A percentile compares a stretch with the other conserved stretches of the same genome.
phyloP scores from a whole-genome alignment of 495 filamentous ascomycete species.

The Mytilinidion resinicola region DNA sequence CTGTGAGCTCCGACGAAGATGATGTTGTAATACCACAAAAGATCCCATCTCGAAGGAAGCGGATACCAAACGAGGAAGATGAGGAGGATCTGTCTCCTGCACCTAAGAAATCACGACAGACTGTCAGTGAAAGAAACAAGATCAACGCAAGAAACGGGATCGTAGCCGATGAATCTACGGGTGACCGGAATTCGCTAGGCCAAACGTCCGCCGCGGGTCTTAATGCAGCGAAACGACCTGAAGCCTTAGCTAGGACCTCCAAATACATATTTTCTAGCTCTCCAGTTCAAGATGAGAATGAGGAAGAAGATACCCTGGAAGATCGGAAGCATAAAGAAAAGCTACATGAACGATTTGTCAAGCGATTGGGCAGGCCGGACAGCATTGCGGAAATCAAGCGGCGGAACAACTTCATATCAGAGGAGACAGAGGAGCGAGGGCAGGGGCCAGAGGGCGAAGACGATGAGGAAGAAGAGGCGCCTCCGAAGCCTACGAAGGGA shows the following conservation, averaged over 20 bases:
- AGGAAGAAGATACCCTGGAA: constrained; percentile 44
- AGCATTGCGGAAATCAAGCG: constrained; percentile 65
- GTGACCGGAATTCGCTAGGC: constrained; percentile 4
- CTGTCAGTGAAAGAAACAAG: constrained; percentile 15
- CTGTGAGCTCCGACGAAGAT: constrained; percentile 10
- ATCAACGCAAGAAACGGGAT: not conserved
- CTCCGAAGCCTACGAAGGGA: constrained; percentile 43
- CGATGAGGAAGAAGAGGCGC: constrained; percentile 46
- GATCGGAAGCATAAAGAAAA: constrained; percentile 51
- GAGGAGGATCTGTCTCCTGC: constrained; percentile 34
- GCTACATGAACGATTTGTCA: constrained; percentile 80
- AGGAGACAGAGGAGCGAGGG: constrained; percentile 43
- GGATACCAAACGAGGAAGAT: constrained; percentile 16
- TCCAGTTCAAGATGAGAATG: constrained; percentile 34
- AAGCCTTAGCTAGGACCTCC: constrained; percentile 37
- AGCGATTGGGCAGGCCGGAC: constrained; percentile 79
- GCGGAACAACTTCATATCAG: constrained; percentile 45
- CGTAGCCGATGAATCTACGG: not conserved
- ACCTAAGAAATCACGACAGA: constrained; percentile 33
- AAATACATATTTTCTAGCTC: constrained; percentile 48
- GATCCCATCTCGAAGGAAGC: constrained; percentile 1
- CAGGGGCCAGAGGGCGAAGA: constrained; percentile 32
- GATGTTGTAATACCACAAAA: not conserved
- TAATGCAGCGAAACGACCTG: constrained; percentile 22
- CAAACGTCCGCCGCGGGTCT: constrained; percentile 19